Base-by-base conservation (phyloP, 2,329 filamentous ascomycete genomes). In the Gaeumannomyces tritici region DNA sequence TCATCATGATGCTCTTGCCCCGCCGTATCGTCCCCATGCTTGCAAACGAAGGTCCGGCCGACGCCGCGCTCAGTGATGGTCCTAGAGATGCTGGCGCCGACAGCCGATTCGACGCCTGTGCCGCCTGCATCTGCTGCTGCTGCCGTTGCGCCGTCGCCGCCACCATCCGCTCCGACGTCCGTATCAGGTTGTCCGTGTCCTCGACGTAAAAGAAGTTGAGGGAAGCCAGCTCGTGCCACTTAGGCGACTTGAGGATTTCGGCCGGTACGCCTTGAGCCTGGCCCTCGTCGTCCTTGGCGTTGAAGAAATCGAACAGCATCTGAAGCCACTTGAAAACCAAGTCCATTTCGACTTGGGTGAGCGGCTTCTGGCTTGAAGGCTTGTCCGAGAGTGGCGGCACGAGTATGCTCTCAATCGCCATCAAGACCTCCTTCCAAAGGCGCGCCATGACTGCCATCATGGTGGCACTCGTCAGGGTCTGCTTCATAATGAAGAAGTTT, bases 151-250 rank as follows among this genome's bases (percentile, higher is more conserved):
- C 89, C 4, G 89, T 96, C 55, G 92, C 91, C 2, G 90, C 88
- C 4, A 93, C 93, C 90, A 99, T 99, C 62, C 91, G 86, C 75
- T 99, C 95, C 3, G 91, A 96, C n/a, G 91, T 96, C 60, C 93
- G 89, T 69, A 98, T 91, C 15, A 99, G 83, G 69, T 90, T 93
- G 65, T 96, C 90, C 1, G 92, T 96, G 35, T 89, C 84, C 70
- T 98, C 93, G 71, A 95, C 96, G 79, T 99, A 99, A 81, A 98
- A 99, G 82, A 98, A 99, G 78, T 96, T 96, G 66, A 99, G 84
- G 65, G 91, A 93, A 67, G 95, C 91, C 62, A 99, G 85, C 74
- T 99, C 95, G 79, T 97, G 93, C 80, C 96, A 99, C 82, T 99
- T 99, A 71, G 93, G 91, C 67, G 91, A 96, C 76, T 96, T 96